Evolutionary conservation across 208 protist species (phyloP), one percentile per base, ranked within the genome.

Genomic region (Acanthamoeba sp.): DNA sequence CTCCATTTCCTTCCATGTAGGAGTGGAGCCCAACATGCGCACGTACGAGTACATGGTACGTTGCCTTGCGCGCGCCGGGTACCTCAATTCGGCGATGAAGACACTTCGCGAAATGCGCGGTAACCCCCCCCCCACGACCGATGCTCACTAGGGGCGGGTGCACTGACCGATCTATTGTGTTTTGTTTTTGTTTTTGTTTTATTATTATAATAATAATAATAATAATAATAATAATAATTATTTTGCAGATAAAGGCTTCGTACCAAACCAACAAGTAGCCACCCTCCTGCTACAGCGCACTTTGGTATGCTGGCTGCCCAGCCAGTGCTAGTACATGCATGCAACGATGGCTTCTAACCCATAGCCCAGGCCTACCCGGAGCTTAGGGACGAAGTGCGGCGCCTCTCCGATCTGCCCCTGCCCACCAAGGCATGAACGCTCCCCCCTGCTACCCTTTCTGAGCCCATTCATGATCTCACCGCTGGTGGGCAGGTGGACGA

Each of bases 101-200:
- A 90, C 57, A 9, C 55, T 90, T 6, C 45, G 82, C 24, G 82
- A 90, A 45, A 90, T 90, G 82, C 45, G 82, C n/a, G 50, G 55
- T 59, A 55, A 42, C 10, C 32, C 5, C 66, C 66, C 14, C 32
- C 62, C 29, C 10, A n/a, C n/a, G n/a, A n/a, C n/a, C n/a, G n/a
- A n/a, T 73, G 64, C n/a, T 73, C 27, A 59, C 52, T 59, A 59
- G 9, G 22, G 7, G 64, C n/a, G 22, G 16, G 59, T 78, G 10
- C 34, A 38, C 36, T 82, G 2, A n/a, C 64, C 36, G 2, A 1
- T 6, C n/a, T 27, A 36, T 71, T 38, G 2, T 18, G 64, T 14
- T 10, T n/a, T 36, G 24, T 64, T 64, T 2, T 3, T 29, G 27
- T 20, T 64, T 29, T 3, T 78, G 69, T 2, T 78, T 9, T 14